A percentile compares a stretch with the other conserved stretches of the same genome.
Conservation (phyloP, 2,329 filamentous ascomycete genomes). For the Pseudogymnoascus sp. region DNA sequence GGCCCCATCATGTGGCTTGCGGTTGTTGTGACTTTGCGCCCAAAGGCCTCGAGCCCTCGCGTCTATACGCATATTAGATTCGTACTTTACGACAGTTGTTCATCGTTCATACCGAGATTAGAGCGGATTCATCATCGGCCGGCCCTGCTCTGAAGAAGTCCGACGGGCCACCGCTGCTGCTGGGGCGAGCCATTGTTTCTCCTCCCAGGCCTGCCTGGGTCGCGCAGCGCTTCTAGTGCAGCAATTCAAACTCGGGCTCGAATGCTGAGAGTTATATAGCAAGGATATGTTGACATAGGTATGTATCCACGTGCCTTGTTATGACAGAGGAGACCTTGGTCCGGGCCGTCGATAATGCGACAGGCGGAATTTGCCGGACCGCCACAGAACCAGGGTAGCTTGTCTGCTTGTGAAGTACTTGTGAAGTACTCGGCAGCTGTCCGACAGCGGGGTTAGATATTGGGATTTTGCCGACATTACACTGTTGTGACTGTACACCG, state of each 20-base stretch:
- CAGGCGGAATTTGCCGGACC: neutral
- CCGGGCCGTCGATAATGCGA: constrained; percentile 1
- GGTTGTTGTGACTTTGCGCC: constrained; percentile 89
- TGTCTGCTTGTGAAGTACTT: neutral
- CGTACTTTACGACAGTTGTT: neutral
- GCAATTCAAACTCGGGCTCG: constrained; percentile 3
- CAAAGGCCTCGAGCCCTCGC: constrained; percentile 83
- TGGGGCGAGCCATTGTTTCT: constrained; percentile 27
- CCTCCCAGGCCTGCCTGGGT: constrained; percentile 10
- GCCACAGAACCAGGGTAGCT: neutral
- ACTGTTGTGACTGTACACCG: neutral
- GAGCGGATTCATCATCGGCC: constrained; percentile 24
- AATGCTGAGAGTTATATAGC: neutral
- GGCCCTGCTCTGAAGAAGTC: constrained; percentile 22
- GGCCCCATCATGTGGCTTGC: constrained; percentile 81
- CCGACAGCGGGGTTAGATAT: neutral
- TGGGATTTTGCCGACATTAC: neutral
- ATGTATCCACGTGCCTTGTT: constrained; percentile 7
- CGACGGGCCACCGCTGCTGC: constrained; percentile 24
- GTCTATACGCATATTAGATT: constrained; percentile 43
- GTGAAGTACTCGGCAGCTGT: neutral
- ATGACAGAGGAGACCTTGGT: neutral
- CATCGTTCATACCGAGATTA: constrained; percentile 26
- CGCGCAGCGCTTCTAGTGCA: neutral
- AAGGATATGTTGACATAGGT: constrained; percentile 4